Evolutionary conservation across 805 yeast species (phyloP).

Genomic region (Lipomyces kockii): DNA sequence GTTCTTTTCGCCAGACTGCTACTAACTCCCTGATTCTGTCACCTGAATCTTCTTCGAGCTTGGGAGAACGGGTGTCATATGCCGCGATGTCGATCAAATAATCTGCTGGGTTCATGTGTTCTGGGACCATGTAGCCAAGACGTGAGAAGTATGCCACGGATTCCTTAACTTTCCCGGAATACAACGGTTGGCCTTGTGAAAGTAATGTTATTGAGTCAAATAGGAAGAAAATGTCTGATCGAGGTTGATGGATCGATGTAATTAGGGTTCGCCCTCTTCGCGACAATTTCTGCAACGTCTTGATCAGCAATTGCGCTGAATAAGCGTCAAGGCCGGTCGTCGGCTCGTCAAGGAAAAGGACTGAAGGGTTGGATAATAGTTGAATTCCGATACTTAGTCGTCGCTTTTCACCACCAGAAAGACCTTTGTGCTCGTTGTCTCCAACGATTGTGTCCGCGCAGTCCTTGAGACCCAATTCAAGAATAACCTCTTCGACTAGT

Average conservation of each 20-base stretch:
- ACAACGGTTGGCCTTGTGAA: constrained; percentile 61
- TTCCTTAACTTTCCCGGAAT: constrained; percentile 53
- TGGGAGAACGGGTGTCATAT: constrained; percentile 54
- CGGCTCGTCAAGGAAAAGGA: constrained; percentile 82
- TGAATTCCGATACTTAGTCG: constrained; percentile 79
- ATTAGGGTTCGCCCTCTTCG: constrained; percentile 69
- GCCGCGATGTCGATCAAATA: constrained; percentile 61
- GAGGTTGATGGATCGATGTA: constrained; percentile 81
- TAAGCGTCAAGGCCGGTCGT: constrained; percentile 86
- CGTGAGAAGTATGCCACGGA: constrained; percentile 56
- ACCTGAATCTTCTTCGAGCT: constrained; percentile 46
- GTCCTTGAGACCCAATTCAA: constrained; percentile 68
- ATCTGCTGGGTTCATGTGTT: constrained; percentile 65
- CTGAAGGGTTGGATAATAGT: constrained; percentile 72
- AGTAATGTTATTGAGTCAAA: constrained; percentile 72
- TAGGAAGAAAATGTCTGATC: constrained; percentile 71
- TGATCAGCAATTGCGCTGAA: constrained; percentile 68
- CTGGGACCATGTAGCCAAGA: constrained; percentile 54
- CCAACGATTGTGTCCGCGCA: constrained; percentile 65
- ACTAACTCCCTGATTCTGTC: constrained; percentile 47
- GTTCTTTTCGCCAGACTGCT: constrained; percentile 46
- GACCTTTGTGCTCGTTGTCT: constrained; percentile 57
- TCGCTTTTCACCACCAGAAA: constrained; percentile 86
- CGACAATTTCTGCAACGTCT: constrained; percentile 63
- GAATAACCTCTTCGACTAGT: constrained; percentile 64